Evolutionary conservation across 441 rosid species (phyloP).

Genomic region (Pelargonium fulgidum): DNA sequence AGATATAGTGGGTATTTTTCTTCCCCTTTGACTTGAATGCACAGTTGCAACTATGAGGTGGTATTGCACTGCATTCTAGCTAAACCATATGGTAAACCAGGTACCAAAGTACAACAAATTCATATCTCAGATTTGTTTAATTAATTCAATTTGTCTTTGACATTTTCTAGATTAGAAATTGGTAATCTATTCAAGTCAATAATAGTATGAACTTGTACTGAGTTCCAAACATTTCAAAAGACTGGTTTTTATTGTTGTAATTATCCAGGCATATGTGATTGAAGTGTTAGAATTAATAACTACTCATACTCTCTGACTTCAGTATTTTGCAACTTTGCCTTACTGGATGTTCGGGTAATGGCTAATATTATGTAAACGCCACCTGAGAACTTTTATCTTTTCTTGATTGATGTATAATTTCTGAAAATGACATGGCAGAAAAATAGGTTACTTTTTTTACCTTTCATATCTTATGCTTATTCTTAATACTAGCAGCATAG

Average conservation of each 20-base stretch:
- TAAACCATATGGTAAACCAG: background rate
- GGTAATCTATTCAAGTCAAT: background rate
- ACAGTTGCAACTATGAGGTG: background rate
- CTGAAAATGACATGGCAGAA: background rate
- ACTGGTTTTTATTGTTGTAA: background rate
- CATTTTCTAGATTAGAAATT: background rate
- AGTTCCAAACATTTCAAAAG: background rate
- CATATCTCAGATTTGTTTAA: background rate
- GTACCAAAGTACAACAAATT: slow-evolving; percentile 1
- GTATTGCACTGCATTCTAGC: background rate
- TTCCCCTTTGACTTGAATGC: background rate
- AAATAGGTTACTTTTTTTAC: background rate
- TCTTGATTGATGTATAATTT: no score
- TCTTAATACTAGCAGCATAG: background rate
- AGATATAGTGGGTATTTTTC: background rate
- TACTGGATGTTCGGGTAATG: background rate
- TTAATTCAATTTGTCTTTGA: background rate
- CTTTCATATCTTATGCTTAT: background rate
- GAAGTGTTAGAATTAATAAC: background rate
- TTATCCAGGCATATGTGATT: background rate
- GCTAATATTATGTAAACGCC: background rate
- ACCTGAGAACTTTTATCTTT: background rate
- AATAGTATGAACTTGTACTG: background rate
- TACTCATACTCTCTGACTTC: background rate
- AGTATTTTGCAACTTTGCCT: background rate